phyloP scores from a whole-genome alignment of 2,329 filamentous ascomycete species.

The Dactylellina leptospora region DNA sequence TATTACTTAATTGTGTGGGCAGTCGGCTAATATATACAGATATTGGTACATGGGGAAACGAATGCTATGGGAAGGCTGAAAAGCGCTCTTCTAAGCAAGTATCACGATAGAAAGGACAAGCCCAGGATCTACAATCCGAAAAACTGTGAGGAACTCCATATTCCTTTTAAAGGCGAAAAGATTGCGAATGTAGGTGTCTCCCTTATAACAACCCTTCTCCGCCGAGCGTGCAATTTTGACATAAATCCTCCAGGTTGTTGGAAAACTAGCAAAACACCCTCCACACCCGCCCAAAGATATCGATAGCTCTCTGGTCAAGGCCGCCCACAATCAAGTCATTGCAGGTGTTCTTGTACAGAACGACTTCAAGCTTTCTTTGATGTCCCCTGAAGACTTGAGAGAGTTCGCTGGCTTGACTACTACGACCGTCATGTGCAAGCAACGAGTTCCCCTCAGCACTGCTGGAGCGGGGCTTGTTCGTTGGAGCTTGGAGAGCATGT shows the following conservation, averaged over 20 bases:
- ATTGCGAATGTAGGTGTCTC: constrained; percentile 71
- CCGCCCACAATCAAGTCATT: constrained; percentile 70
- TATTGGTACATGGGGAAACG: constrained; percentile 94
- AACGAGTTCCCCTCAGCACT: constrained; percentile 84
- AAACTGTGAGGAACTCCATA: constrained; percentile 93
- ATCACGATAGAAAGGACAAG: constrained; percentile 79
- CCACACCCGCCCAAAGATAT: constrained; percentile 62
- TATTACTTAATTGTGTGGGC: too few species aligned
- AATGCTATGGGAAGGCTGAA: constrained; percentile 98
- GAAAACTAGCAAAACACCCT: constrained; percentile 84
- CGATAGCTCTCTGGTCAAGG: constrained; percentile 59
- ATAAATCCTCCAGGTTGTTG: constrained; percentile 71
- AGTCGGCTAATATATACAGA: constrained; percentile 65
- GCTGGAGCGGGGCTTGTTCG: constrained; percentile 89
- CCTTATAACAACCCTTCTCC: too few species aligned
- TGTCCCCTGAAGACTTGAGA: constrained; percentile 93
- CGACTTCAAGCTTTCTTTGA: constrained; percentile 95
- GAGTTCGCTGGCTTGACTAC: constrained; percentile 98
- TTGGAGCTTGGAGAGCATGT: constrained; percentile 94
- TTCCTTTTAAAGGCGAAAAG: constrained; percentile 95
- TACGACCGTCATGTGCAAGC: constrained; percentile 90
- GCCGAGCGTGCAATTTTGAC: neutral
- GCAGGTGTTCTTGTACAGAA: constrained; percentile 94
- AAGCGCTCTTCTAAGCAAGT: constrained; percentile 91
- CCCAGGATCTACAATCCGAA: constrained; percentile 92